Percentiles rank a stretch among this genome's conserved stretches.
Evolutionary conservation across 108 stramenopile genomes (phyloP).

Genomic region (Epithemia pelagica): DNA sequence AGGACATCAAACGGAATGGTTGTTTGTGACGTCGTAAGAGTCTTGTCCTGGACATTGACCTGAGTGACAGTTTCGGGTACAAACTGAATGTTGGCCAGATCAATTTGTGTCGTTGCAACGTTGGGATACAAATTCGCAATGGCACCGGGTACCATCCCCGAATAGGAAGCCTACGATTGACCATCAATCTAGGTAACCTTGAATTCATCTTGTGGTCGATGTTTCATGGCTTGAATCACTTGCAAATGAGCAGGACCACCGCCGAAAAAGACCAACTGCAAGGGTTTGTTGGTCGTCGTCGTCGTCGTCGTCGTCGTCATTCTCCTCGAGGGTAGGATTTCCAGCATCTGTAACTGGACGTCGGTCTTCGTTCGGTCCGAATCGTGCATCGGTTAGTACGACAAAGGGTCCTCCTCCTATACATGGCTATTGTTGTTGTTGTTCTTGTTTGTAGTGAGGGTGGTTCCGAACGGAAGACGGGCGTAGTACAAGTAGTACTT

Average conservation of each 20-base stretch:
- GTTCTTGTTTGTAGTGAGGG: not conserved
- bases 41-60: slow-evolving; percentile 39
- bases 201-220: slow-evolving; percentile 45
- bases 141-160: slow-evolving; percentile 98
- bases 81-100: slow-evolving; percentile 55
- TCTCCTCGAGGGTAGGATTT: not conserved
- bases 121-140: slow-evolving; percentile 63
- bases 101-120: slow-evolving; percentile 57
- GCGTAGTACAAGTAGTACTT: no score
- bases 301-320: no score
- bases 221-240: slow-evolving; percentile 86
- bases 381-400: no score
- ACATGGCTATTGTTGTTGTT: not conserved
- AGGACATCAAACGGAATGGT: slow-evolving; percentile 69
- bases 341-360: no score
- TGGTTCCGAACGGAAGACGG: not conserved
- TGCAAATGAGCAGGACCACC: slow-evolving; percentile 95
- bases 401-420: not conserved
- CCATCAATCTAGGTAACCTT: slow-evolving; percentile 86
- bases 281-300: no score
- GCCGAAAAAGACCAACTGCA: slow-evolving; percentile 84
- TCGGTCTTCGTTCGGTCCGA: no score
- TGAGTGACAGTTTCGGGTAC: slow-evolving; percentile 57
- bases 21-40: no score
- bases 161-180: slow-evolving; percentile 80